These are phyloP conservation scores for Vigna angularis DNA, from an alignment of 306 rosid species.

Conservation along the genomic window DNA sequence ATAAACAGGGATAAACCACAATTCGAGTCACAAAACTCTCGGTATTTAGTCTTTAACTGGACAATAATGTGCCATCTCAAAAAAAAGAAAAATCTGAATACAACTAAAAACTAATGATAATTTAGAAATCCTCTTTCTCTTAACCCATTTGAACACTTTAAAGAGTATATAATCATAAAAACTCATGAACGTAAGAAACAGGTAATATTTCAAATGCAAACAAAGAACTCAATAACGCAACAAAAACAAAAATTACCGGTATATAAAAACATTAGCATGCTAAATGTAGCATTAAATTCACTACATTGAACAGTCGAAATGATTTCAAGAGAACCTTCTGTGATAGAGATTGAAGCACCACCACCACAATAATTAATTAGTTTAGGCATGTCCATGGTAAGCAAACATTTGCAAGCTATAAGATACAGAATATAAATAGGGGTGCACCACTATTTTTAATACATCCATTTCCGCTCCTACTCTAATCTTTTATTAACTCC, in stretches of 20 bases:
- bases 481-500: constrained; percentile 13
- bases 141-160: too few relatives aligned
- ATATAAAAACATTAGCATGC: too few relatives aligned
- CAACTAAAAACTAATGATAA: too few relatives aligned
- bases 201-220: too few relatives aligned
- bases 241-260: neutral
- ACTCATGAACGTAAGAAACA: too few relatives aligned
- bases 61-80: too few relatives aligned
- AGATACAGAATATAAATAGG: constrained; percentile 11
- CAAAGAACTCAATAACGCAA: neutral
- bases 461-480: constrained; percentile 10
- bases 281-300: neutral
- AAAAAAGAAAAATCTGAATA: too few relatives aligned
- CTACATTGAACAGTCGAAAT: neutral
- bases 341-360: constrained; percentile 4
- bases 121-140: too few relatives aligned
- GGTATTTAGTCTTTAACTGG: too few relatives aligned
- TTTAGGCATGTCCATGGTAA: constrained; percentile 4
- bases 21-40: too few relatives aligned
- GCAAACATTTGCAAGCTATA: neutral
- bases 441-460: neutral
- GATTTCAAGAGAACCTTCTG: neutral
- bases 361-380: neutral
- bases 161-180: too few relatives aligned
- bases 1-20: too few relatives aligned